Base-by-base conservation (phyloP, 179 eudicot species). In the Gypsophila paniculata region DNA sequence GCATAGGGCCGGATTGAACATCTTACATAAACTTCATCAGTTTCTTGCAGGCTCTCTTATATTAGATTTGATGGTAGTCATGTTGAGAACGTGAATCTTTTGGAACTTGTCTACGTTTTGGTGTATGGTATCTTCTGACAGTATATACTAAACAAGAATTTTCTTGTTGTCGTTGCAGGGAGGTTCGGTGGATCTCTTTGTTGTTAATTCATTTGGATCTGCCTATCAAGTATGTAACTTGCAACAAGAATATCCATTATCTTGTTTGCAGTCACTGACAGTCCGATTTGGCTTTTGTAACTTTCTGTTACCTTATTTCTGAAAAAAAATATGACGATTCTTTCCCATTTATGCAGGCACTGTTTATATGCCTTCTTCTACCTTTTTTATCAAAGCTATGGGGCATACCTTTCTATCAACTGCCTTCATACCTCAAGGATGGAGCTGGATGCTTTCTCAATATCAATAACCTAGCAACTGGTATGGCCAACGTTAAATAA, bases 381-480 rank as follows among this genome's bases (percentile, higher is more conserved):
- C 97, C 99, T 25, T 91, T 91, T 65, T 76, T 94, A 78, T 94
- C 99, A 52, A 94, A 85, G 79, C 74, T 94, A 76, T 94, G 94
- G 97, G 99, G 99, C 46, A 85, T 94, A 79, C 97, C 97, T 65
- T 94, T 91, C 84, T 32, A 29, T 83, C 96, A 90, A 77, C 79
- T 91, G 76, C 97, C 96, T 21, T 81, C 80, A 63, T 94, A 94
- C 84, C 86, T 94, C 67, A 89, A 77, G 77, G 96, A 87, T 74
- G 97, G 99, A 72, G 94, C 99, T 12, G 99, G 92, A 61, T 94
- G 99, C 83, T 94, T 94, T 82, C 84, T 94, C 69, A 94, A 91
- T 80, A 51, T 80, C 48, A 88, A 88, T 76, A 70, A 86, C 76
- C 69, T 88, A 64, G 79, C 96, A 64, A 79, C 81, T 80, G 89